Conservation (phyloP, 2,329 filamentous ascomycete genomes). For the Epichloe coenophiala region DNA sequence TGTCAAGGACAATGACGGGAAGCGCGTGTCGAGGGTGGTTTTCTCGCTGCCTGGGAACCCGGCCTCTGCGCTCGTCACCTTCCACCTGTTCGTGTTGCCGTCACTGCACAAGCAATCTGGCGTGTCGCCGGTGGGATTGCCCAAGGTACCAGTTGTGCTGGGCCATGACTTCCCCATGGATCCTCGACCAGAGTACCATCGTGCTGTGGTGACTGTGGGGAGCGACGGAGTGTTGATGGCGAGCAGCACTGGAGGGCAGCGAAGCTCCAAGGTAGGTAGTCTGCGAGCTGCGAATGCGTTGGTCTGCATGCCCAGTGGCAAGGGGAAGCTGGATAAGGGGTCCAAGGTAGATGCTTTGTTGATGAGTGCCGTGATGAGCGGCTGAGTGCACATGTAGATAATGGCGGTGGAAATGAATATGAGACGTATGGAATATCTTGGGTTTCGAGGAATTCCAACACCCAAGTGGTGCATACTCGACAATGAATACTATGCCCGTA, state of each 20-base stretch:
- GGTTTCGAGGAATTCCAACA: no score
- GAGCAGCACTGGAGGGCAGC: slow-evolving; percentile 74
- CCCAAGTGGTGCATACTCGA: no score
- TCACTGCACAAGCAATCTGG: slow-evolving; percentile 68
- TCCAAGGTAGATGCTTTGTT: slow-evolving; percentile 63
- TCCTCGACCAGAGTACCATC: slow-evolving; percentile 77
- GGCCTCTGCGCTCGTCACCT: slow-evolving; percentile 81
- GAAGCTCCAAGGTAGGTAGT: slow-evolving; percentile 82
- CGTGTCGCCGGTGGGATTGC: slow-evolving; percentile 52
- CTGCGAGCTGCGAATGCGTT: slow-evolving; percentile 80
- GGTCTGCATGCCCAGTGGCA: slow-evolving; percentile 56
- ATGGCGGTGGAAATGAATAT: background rate
- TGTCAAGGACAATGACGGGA: slow-evolving; percentile 43
- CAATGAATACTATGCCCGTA: no score
- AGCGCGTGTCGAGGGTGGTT: slow-evolving; percentile 53
- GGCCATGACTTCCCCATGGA: slow-evolving; percentile 65
- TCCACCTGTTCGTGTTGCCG: slow-evolving; percentile 87
- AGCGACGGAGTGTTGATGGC: slow-evolving; percentile 58
- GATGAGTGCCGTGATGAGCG: slow-evolving; percentile 42
- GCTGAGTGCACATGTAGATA: background rate
- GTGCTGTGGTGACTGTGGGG: slow-evolving; percentile 56
- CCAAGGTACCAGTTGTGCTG: slow-evolving; percentile 56
- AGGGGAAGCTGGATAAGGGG: slow-evolving; percentile 54
- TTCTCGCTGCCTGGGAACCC: slow-evolving; percentile 93
- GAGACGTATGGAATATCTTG: background rate